Evolutionary conservation across 805 yeast genomes (phyloP).

Genomic region (Wickerhamiella nectarea): DNA sequence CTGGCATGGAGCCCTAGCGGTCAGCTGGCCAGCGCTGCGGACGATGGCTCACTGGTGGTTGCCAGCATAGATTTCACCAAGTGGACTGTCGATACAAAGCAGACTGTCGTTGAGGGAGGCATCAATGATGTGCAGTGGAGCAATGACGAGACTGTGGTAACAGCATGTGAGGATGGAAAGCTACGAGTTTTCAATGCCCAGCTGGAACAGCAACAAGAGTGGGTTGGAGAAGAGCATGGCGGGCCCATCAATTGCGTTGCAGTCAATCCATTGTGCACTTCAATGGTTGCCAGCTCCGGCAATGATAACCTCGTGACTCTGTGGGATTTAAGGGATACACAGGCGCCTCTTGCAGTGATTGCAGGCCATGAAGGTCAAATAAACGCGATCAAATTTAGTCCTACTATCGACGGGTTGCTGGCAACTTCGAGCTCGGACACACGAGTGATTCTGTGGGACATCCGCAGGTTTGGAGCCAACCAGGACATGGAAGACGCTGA

Average conservation of each 20-base stretch:
- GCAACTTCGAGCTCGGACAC: constrained; percentile 58
- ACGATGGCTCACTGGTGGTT: constrained; percentile 50
- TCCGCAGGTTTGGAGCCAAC: constrained; percentile 66
- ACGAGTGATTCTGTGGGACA: constrained; percentile 70
- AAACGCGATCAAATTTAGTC: constrained; percentile 64
- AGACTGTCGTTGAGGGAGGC: constrained; percentile 27
- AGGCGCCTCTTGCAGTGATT: constrained; percentile 45
- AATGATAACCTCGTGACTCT: constrained; percentile 53
- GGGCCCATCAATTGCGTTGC: constrained; percentile 55
- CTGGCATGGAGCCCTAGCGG: constrained; percentile 45
- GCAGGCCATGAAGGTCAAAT: constrained; percentile 64
- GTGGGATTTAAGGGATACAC: constrained; percentile 57
- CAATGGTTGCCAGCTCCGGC: constrained; percentile 59
- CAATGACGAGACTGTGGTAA: constrained; percentile 40
- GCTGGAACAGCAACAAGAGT: constrained; percentile 27
- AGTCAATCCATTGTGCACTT: constrained; percentile 42
- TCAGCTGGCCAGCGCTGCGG: constrained; percentile 48
- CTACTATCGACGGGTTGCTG: constrained; percentile 59
- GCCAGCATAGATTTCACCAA: constrained; percentile 42
- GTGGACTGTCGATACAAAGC: background rate
- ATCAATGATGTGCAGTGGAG: constrained; percentile 61
- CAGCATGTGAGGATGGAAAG: constrained; percentile 56
- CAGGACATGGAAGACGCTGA: constrained; percentile 78
- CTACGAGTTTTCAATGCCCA: constrained; percentile 43
- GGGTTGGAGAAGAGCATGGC: constrained; percentile 32